phyloP scores from a whole-genome alignment of 805 yeast species.

The Pichia cabralensis region DNA sequence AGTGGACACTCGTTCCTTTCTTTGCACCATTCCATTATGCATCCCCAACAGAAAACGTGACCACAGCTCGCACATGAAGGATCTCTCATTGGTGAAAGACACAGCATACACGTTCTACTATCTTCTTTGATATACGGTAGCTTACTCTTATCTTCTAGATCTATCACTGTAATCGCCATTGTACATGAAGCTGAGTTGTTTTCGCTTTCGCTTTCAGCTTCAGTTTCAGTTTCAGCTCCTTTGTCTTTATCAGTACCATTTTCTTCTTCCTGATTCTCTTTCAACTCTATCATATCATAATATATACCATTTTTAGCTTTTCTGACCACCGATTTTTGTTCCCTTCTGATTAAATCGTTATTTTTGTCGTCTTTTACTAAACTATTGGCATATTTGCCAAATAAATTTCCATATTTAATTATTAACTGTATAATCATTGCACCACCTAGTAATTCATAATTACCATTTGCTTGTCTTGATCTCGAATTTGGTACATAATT shows the following conservation, averaged over 20 bases:
- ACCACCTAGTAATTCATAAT: conserved; percentile 69
- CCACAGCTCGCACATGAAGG: conserved; percentile 90
- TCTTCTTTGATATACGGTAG: conserved; percentile 61
- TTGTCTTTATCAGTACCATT: conserved; percentile 2
- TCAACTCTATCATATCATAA: background rate
- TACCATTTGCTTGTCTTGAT: conserved; percentile 34
- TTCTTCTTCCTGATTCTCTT: background rate
- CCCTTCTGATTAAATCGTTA: too few species aligned
- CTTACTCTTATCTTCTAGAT: conserved; percentile 43
- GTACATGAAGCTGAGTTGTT: too few species aligned
- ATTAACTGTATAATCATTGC: conserved; percentile 44
- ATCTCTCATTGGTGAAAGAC: conserved; percentile 67
- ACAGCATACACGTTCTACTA: conserved; percentile 75
- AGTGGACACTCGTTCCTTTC: conserved; percentile 87
- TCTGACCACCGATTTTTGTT: too few species aligned
- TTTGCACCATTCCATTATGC: conserved; percentile 82
- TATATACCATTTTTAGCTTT: conserved; percentile 3
- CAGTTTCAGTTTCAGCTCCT: background rate
- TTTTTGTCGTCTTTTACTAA: too few species aligned
- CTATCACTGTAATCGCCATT: conserved; percentile 28
- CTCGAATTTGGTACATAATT: conserved; percentile 41
- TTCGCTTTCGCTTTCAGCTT: background rate
- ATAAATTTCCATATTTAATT: conserved; percentile 35
- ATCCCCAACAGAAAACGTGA: conserved; percentile 87
- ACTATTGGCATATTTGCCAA: too few species aligned